Evolutionary conservation across 78 protist species (phyloP), one percentile per base, ranked within the genome.

Genomic region (Speleostelium caveatum): DNA sequence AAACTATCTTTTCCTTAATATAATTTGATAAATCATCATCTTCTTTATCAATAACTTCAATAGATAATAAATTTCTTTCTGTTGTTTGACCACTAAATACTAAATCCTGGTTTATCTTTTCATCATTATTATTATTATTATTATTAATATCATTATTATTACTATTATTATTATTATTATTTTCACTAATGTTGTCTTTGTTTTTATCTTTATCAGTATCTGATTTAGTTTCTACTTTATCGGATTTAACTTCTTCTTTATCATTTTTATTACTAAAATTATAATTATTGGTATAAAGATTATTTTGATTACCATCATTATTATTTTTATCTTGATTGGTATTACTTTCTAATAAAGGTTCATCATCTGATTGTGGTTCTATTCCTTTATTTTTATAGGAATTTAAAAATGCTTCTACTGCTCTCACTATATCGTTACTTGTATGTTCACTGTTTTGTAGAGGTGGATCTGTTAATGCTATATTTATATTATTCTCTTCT

Each of bases 151-250:
- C 19, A 33, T 68, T 68, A 68, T 42, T 26, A 45, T 28, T 26
- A 67, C 26, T 41, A 71, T 71, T 49, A 32, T 32, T 55, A 72
- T 72, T 22, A 36, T 41, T 62, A 35, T 76, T 76, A 22, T 17
- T 42, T 3, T 76, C 26, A 24, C 62, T 33, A 24, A n/a, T 75
- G 12, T 68, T 45, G 2, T 68, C 42, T 14, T 59, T 58, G 22
- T 38, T 73, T 0, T 36, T 22, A 35, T 39, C 77, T 22, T 19
- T 2, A 38, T 26, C 19, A 41, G 28, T 33, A 51, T 32, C 24
- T 51, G 12, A 51, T 1, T 4, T 17, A 10, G 51, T 38, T 38
- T 17, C 58, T n/a, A n/a, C n/a, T n/a, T n/a, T n/a, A n/a, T n/a
- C n/a, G n/a, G n/a, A n/a, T n/a, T n/a, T n/a, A n/a, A 26, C 38